A percentile compares a stretch with the other conserved stretches of the same genome.
These are phyloP conservation scores for Cystobasidium onofrii DNA, from an alignment of 768 basidiomycete species.

Conservation along the genomic window DNA sequence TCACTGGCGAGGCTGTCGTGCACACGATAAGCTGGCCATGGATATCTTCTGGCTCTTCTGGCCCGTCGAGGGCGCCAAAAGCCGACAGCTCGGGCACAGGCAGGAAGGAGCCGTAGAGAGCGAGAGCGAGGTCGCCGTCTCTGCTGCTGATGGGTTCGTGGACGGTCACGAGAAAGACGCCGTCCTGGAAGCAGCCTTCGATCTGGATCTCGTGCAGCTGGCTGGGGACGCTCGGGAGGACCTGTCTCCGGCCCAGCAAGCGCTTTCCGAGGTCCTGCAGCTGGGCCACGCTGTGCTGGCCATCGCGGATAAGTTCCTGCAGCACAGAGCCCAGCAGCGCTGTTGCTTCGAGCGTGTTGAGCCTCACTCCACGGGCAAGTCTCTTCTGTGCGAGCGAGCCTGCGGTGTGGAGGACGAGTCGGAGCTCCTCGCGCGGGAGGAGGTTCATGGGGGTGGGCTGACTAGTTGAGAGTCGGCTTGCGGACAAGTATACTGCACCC, in stretches of 20 bases:
- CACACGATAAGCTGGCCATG: constrained; percentile 70
- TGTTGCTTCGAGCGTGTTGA: constrained; percentile 79
- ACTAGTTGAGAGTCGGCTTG: too few species aligned
- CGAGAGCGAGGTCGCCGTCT: constrained; percentile 65
- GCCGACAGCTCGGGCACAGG: constrained; percentile 61
- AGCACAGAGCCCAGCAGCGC: constrained; percentile 86
- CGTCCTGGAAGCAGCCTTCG: constrained; percentile 42
- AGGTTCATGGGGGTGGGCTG: constrained; percentile 61
- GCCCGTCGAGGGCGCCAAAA: constrained; percentile 53
- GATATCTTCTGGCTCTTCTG: constrained; percentile 43
- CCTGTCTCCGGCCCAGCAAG: constrained; percentile 78
- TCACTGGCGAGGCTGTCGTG: constrained; percentile 50
- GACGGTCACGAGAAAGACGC: constrained; percentile 83
- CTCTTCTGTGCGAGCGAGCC: constrained; percentile 89
- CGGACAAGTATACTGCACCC: too few species aligned
- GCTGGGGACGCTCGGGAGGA: constrained; percentile 67
- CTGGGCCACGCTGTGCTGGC: constrained; percentile 69
- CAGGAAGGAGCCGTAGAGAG: constrained; percentile 89
- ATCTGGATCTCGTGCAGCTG: constrained; percentile 73
- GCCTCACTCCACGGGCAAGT: constrained; percentile 77
- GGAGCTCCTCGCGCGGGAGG: constrained; percentile 65
- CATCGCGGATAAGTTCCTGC: constrained; percentile 91
- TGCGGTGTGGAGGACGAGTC: constrained; percentile 66
- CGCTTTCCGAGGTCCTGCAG: constrained; percentile 62
- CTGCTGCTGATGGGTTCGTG: constrained; percentile 88